Evolutionary conservation across 2,329 filamentous ascomycete species (phyloP), one percentile per base, ranked within the genome.

Genomic region (Fusarium hostae): DNA sequence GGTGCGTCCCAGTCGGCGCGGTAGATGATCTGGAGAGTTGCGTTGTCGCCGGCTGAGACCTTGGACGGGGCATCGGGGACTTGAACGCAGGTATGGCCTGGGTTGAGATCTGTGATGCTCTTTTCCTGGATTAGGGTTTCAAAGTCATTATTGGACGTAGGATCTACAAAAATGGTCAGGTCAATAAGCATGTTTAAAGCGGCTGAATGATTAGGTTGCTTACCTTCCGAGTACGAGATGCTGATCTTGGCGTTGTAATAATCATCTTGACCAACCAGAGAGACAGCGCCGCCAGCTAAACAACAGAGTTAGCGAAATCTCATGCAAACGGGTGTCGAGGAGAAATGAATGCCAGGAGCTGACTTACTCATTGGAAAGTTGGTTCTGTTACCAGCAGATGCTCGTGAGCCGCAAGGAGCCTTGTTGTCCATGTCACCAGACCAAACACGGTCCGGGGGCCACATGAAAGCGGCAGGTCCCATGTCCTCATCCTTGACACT

Each of bases 401-500:
- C 81, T 15, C 80, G 78, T 15, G 87, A 88, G 57, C 89, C 88
- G 73, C 89, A 91, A 0, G 89, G 89, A 10, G 84, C 82, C 9
- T 77, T 86, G 73, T 90, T 90, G 74, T 90, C 88, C 40, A 84
- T 79, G 16, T 82, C 81, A 34, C 84, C 86, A 54, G 82, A 82
- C 88, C 88, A 91, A 43, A 81, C 80, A 56, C 88, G 82, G 77
- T 90, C 88, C 18, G 82, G 76, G 7, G 88, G 89, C 88, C 88
- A 91, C 78, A 90, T 81, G 76, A 91, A 89, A 13, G 86, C 87
- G 24, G 87, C 87, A 11, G 88, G 87, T 15, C 88, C 88, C 80
- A 84, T 83, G 37, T 79, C 76, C n/a, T 77, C 71, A 34, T 74
- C 65, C 13, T 52, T 66, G 24, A 68, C 72, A 41, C 35, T 68